Conservation (phyloP, 768 basidiomycete species). For the Crassisporium funariophilum region DNA sequence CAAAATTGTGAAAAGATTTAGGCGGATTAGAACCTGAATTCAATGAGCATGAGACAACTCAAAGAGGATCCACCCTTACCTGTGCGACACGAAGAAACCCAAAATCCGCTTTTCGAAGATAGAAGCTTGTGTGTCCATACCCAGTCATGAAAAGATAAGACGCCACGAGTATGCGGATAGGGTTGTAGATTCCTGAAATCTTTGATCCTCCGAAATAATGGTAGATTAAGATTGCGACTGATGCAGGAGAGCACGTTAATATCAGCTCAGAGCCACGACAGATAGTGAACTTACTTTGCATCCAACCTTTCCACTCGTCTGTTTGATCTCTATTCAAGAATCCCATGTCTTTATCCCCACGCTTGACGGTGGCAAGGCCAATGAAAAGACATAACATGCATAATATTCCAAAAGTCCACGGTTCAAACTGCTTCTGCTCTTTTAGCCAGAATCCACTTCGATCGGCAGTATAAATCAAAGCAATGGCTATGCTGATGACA, state of each 20-base stretch:
- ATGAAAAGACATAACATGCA: slow-evolving; percentile 50
- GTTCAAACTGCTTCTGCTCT: slow-evolving; percentile 82
- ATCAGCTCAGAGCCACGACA: not conserved
- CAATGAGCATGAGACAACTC: slow-evolving; percentile 6
- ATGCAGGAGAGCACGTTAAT: slow-evolving; percentile 10
- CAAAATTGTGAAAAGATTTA: slow-evolving; percentile 81
- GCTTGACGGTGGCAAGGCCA: slow-evolving; percentile 68
- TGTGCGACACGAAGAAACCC: slow-evolving; percentile 76
- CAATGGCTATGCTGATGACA: slow-evolving; percentile 65
- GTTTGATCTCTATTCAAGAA: slow-evolving; percentile 92
- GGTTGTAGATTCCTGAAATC: slow-evolving; percentile 91
- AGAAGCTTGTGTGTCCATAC: slow-evolving; percentile 88
- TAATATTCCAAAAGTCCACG: slow-evolving; percentile 68
- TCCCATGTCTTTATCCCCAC: slow-evolving; percentile 79
- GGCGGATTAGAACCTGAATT: slow-evolving; percentile 68
- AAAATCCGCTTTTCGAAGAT: slow-evolving; percentile 88
- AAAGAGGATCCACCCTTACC: slow-evolving; percentile 34
- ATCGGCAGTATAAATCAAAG: slow-evolving; percentile 78
- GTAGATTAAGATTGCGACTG: slow-evolving; percentile 90
- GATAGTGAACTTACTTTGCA: slow-evolving; percentile 70
- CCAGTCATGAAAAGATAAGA: slow-evolving; percentile 93
- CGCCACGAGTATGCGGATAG: slow-evolving; percentile 85
- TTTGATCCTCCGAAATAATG: slow-evolving; percentile 91
- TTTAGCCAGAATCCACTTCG: slow-evolving; percentile 88
- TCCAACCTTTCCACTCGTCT: slow-evolving; percentile 99